Percentiles rank a stretch among this genome's conserved stretches.
These are phyloP conservation scores for Epichloe gansuensis DNA, from an alignment of 2,329 filamentous ascomycete genomes.

Conservation along the genomic window DNA sequence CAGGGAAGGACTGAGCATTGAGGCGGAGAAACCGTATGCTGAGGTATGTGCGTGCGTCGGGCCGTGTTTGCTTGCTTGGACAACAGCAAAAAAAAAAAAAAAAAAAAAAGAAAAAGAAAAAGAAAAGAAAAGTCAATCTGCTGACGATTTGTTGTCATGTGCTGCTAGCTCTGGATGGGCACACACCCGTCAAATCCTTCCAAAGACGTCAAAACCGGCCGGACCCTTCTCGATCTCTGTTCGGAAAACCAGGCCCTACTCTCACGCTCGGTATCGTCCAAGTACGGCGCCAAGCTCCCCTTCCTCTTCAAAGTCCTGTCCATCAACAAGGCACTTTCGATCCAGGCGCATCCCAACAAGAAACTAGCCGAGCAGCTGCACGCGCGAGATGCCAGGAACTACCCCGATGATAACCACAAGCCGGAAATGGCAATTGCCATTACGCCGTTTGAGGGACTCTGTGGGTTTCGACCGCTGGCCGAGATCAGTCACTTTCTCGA, in stretches of 20 bases:
- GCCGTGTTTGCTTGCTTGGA: not conserved
- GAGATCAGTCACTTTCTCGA: conserved; percentile 81
- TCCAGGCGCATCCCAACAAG: conserved; percentile 95
- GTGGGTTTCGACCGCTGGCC: conserved; percentile 77
- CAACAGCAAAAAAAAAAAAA: conserved; percentile 4
- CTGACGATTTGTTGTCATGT: not conserved
- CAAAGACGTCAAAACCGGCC: conserved; percentile 72
- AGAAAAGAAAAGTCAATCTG: not conserved
- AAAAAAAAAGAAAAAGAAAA: not conserved
- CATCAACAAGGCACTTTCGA: conserved; percentile 89
- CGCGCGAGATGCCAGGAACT: conserved; percentile 77
- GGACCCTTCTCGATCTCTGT: conserved; percentile 75
- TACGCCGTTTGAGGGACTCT: conserved; percentile 90
- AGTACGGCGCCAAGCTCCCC: conserved; percentile 71
- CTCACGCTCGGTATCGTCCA: conserved; percentile 55
- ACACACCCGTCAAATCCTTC: conserved; percentile 94
- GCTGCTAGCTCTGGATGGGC: conserved; percentile 84
- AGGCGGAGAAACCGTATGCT: conserved; percentile 84
- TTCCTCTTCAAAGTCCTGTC: conserved; percentile 98
- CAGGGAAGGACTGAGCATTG: conserved; percentile 58
- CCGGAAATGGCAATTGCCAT: conserved; percentile 98
- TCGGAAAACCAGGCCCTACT: conserved; percentile 77
- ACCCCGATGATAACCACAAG: conserved; percentile 98
- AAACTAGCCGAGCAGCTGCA: conserved; percentile 79
- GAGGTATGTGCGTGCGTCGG: conserved; percentile 45